phyloP scores from a whole-genome alignment of 768 basidiomycete genomes.

The Artomyces pyxidatus region DNA sequence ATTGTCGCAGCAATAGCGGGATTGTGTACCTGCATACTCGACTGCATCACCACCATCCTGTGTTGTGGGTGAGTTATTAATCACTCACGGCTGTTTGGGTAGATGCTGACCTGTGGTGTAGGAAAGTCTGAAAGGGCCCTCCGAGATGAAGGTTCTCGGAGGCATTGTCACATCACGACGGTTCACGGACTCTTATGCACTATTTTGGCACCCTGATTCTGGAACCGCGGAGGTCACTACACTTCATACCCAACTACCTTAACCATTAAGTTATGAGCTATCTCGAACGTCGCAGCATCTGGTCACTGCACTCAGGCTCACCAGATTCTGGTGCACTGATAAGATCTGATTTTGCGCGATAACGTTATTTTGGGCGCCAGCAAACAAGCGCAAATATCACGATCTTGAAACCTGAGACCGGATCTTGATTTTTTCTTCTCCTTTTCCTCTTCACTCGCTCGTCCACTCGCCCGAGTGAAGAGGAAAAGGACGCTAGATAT shows the following conservation, averaged over 20 bases:
- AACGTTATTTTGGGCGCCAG: too few relatives aligned
- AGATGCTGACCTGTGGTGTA: too few relatives aligned
- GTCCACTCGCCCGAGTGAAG: constrained; percentile 10
- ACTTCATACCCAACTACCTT: too few relatives aligned
- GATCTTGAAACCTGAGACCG: constrained; percentile 4
- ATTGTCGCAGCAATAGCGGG: constrained; percentile 30
- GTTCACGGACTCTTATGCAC: too few relatives aligned
- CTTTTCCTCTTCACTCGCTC: constrained; percentile 13
- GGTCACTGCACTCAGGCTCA: too few relatives aligned
- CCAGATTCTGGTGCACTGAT: too few relatives aligned
- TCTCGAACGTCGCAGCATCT: too few relatives aligned
- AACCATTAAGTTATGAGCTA: too few relatives aligned
- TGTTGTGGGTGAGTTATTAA: constrained; percentile 31
- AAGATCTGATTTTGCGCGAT: not conserved
- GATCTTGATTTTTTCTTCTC: not conserved
- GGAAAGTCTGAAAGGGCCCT: constrained; percentile 5
- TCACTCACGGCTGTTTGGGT: not conserved
- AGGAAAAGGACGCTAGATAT: constrained; percentile 6
- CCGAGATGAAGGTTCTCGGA: not conserved
- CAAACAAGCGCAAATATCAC: not conserved
- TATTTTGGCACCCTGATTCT: too few relatives aligned
- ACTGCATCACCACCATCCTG: constrained; percentile 36
- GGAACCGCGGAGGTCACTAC: too few relatives aligned
- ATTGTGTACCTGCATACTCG: constrained; percentile 30
- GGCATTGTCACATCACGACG: too few relatives aligned